Base-by-base conservation (phyloP, 371 early-diverging fungal genomes). In the Circinella minor region DNA sequence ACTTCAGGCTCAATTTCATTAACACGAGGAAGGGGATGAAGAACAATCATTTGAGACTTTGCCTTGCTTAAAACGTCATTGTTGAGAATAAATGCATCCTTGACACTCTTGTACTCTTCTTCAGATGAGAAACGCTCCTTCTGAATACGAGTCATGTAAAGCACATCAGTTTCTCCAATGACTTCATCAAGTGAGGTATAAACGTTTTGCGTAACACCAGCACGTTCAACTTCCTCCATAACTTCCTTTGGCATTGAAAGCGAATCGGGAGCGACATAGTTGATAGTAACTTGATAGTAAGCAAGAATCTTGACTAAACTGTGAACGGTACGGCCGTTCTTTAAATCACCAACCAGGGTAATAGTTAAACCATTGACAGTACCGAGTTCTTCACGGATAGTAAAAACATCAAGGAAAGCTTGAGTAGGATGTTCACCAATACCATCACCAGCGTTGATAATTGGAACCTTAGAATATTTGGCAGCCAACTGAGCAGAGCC, bases 361-460 rank as follows among this genome's bases (percentile, higher is more conserved):
- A 99, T 90, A 17, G 93, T 95, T 66, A 99, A 84, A 3, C 97
- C 97, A 80, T 97, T 97, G 66, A 97, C 96, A n/a, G 98, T 96
- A 73, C 98, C 98, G 18, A 94, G 81, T 77, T 93, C 93, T 85
- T 94, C 93, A 84, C 96, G 93, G 72, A 95, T 95, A 17, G 98
- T 98, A 76, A 93, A 99, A 20, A 91, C 88, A 80, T 99, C 99
- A 68, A 99, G 86, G 89, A 98, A 94, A 57, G 98, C 99, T 82
- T 98, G 99, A 20, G 97, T 95, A 38, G 99, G 99, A 82, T 99
- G 99, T 85, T 98, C 99, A 55, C 99, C 98, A 63, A 91, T 87
- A 72, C 99, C 99, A 78, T 98, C 98, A 71, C 99, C 98, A 59
- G 97, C 98, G 76, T 97, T 98, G 82, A 99, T 93, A 48, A 99